A percentile compares a stretch with the other conserved stretches of the same genome.
Conservation (phyloP, 2,329 filamentous ascomycete species). For the Phoma sp. region DNA sequence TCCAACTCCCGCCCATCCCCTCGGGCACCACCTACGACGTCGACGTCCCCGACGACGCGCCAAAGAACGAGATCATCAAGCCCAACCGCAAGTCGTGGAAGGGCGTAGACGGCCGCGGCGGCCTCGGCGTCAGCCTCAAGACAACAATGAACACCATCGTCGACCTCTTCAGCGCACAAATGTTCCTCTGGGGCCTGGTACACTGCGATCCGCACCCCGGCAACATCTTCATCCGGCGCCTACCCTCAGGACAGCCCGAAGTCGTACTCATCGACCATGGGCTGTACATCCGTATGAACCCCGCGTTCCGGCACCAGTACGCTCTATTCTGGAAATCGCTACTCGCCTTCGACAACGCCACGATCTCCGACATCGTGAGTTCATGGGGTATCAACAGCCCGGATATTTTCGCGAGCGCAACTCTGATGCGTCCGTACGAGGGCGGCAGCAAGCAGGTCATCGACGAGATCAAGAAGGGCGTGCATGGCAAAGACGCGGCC, state of each 20-base stretch:
- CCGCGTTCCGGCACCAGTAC: conserved; percentile 85
- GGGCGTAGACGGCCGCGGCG: conserved; percentile 74
- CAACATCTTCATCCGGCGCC: conserved; percentile 92
- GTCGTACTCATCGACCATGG: conserved; percentile 97
- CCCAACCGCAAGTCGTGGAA: conserved; percentile 82
- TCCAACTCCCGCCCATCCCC: conserved; percentile 60
- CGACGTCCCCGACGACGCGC: conserved; percentile 41
- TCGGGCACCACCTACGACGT: conserved; percentile 45
- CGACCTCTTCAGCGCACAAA: conserved; percentile 95
- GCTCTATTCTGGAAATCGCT: conserved; percentile 91
- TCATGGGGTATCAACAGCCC: conserved; percentile 89
- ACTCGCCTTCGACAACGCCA: conserved; percentile 89
- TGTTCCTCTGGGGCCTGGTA: conserved; percentile 95
- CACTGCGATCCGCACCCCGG: conserved; percentile 98
- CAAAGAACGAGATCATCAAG: conserved; percentile 70
- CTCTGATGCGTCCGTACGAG: conserved; percentile 87
- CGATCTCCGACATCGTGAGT: conserved; percentile 73
- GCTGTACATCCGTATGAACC: conserved; percentile 90
- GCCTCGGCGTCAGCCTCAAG: conserved; percentile 80
- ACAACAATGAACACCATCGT: conserved; percentile 97
- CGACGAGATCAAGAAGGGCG: conserved; percentile 62
- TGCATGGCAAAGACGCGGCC: conserved; percentile 62
- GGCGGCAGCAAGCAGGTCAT: conserved; percentile 77
- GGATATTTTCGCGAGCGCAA: conserved; percentile 91
- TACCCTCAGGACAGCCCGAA: conserved; percentile 82